Percentiles rank a stretch among this genome's conserved stretches.
phyloP scores from a whole-genome alignment of 176 grass and related monocot species.

The Carex cristatella region DNA sequence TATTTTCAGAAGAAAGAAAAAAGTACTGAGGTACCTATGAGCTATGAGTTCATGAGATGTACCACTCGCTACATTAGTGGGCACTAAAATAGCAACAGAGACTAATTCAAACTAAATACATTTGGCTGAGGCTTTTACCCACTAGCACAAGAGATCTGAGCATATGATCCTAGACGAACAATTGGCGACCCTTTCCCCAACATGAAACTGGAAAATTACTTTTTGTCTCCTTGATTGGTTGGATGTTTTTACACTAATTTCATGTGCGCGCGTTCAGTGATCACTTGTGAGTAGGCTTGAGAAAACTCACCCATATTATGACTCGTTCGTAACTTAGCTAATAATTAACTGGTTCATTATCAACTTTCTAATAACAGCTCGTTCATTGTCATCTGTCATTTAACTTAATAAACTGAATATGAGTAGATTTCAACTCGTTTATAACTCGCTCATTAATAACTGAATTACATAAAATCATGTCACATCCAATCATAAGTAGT shows the following conservation, averaged over 20 bases:
- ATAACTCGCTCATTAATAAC: too few species aligned
- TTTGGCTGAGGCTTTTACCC: neutral
- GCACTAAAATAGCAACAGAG: neutral
- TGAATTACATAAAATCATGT: too few species aligned
- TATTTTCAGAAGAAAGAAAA: too few species aligned
- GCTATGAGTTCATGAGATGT: neutral
- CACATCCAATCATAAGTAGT: too few species aligned
- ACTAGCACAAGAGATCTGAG: neutral
- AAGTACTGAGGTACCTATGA: neutral
- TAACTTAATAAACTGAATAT: too few species aligned
- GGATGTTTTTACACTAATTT: neutral
- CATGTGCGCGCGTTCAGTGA: neutral
- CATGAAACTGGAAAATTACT: neutral
- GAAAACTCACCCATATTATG: too few species aligned
- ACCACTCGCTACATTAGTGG: neutral
- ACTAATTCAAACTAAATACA: neutral
- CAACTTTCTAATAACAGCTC: too few species aligned
- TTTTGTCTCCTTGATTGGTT: conserved; percentile 12
- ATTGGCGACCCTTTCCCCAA: neutral
- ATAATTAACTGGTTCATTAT: too few species aligned
- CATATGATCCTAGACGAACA: neutral
- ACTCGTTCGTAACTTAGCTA: too few species aligned
- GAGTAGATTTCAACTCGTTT: too few species aligned
- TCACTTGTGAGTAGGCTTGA: neutral
- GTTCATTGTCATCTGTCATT: too few species aligned